Evolutionary conservation across 345 rosid species (phyloP).

Genomic region (Physaria fendleri): DNA sequence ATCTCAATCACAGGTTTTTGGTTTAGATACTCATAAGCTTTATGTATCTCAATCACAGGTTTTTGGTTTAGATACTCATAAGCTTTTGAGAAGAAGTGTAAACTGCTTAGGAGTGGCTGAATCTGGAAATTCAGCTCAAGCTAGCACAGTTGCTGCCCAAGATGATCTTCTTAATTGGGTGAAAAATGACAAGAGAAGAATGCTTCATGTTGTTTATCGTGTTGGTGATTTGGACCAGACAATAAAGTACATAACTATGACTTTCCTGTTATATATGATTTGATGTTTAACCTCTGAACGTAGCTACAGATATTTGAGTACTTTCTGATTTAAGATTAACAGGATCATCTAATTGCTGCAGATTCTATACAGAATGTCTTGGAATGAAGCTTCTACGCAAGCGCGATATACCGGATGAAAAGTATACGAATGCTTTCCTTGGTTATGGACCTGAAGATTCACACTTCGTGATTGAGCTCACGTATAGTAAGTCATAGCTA

Average conservation of each 20-base stretch:
- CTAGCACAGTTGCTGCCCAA: conserved; percentile 51
- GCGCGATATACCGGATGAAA: conserved; percentile 98
- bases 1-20: conserved; percentile 44
- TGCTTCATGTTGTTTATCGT: conserved; percentile 97
- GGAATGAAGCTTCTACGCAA: conserved; percentile 97
- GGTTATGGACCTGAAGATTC: conserved; percentile 99
- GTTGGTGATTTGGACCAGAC: conserved; percentile 96
- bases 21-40: conserved; percentile 38
- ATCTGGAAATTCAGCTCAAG: conserved; percentile 55
- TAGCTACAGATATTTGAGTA: neutral
- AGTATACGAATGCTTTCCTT: conserved; percentile 91
- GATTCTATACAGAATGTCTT: conserved; percentile 92
- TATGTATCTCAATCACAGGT: conserved; percentile 46
- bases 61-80: conserved; percentile 41
- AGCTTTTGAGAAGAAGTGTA: conserved; percentile 41
- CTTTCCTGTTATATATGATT: neutral
- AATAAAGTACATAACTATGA: conserved; percentile 48
- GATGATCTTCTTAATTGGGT: conserved; percentile 59
- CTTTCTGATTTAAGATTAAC: neutral
- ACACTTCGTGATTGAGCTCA: conserved; percentile 87
- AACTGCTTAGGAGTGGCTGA: conserved; percentile 38
- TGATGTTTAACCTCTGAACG: no score
- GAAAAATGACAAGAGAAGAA: conserved; percentile 73
- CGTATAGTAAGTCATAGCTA: conserved; percentile 58
- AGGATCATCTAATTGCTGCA: conserved; percentile 25